Evolutionary conservation across 1,139 yeast species (phyloP).

Genomic region (Nakaseomyces bracarensis): DNA sequence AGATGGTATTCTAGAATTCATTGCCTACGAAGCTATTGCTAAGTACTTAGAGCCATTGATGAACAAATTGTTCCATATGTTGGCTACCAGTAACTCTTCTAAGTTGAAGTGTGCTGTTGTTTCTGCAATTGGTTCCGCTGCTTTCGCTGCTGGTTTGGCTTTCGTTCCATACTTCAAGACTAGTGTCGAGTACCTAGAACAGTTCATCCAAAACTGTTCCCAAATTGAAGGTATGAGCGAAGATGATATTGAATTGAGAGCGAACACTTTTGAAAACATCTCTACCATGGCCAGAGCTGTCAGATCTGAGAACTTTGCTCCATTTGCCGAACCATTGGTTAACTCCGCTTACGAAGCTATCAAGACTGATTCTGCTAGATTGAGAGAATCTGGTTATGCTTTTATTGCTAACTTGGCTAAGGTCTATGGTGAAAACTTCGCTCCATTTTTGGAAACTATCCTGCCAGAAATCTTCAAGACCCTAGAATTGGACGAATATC

Average conservation of each 20-base stretch:
- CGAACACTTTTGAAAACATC: constrained; percentile 84
- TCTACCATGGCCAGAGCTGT: constrained; percentile 96
- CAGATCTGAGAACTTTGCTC: constrained; percentile 78
- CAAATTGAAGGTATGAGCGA: constrained; percentile 64
- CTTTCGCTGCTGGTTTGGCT: constrained; percentile 85
- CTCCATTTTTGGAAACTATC: constrained; percentile 74
- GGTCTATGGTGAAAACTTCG: constrained; percentile 84
- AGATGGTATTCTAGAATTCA: constrained; percentile 86
- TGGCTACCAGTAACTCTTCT: constrained; percentile 52
- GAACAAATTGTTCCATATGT: constrained; percentile 79
- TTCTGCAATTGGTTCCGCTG: constrained; percentile 94
- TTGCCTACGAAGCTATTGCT: constrained; percentile 78
- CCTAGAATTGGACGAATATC: constrained; percentile 74
- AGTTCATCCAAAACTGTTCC: constrained; percentile 62
- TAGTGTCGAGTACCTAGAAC: constrained; percentile 73
- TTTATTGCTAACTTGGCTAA: constrained; percentile 91
- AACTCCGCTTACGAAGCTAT: constrained; percentile 81
- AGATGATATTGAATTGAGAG: constrained; percentile 78
- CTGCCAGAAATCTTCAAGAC: constrained; percentile 80
- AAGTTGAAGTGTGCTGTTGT: constrained; percentile 81
- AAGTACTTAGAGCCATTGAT: constrained; percentile 80
- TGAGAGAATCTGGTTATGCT: constrained; percentile 93
- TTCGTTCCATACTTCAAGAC: constrained; percentile 79
- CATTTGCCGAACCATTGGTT: constrained; percentile 81
- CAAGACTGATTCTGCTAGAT: constrained; percentile 68